Percentiles rank a stretch among this genome's conserved stretches.
phyloP scores from a whole-genome alignment of 2,329 filamentous ascomycete genomes.

The Scytalidium lignicola region DNA sequence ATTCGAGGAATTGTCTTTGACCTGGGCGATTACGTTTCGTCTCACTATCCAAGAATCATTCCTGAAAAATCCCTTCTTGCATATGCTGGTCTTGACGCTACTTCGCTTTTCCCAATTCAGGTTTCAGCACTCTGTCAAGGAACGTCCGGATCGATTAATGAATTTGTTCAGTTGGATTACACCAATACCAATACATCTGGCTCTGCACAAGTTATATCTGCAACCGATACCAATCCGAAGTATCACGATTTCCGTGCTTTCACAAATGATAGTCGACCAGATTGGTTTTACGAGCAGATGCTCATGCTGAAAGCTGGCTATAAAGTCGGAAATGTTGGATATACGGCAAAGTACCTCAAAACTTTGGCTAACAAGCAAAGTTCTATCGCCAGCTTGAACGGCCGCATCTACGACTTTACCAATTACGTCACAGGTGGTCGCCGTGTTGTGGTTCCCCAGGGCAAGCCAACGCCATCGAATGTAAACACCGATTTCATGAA shows the following conservation, averaged over 20 bases:
- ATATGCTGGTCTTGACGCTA: constrained; percentile 87
- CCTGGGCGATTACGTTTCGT: constrained; percentile 64
- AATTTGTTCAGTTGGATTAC: constrained; percentile 80
- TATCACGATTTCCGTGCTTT: constrained; percentile 93
- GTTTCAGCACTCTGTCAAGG: constrained; percentile 89
- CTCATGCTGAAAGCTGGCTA: constrained; percentile 69
- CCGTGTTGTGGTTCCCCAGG: constrained; percentile 50
- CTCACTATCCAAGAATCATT: constrained; percentile 68
- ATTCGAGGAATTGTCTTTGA: constrained; percentile 91
- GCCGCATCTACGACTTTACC: constrained; percentile 83
- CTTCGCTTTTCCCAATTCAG: constrained; percentile 84
- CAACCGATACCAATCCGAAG: constrained; percentile 64
- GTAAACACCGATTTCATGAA: constrained; percentile 78
- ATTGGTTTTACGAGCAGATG: constrained; percentile 94
- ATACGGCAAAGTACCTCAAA: constrained; percentile 69
- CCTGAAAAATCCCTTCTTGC: constrained; percentile 59
- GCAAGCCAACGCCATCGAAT: constrained; percentile 40
- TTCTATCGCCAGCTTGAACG: constrained; percentile 72
- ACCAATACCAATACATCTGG: constrained; percentile 70
- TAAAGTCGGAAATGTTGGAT: constrained; percentile 84
- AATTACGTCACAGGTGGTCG: constrained; percentile 75
- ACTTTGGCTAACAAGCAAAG: constrained; percentile 59
- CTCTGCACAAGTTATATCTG: constrained; percentile 58
- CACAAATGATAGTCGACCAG: constrained; percentile 73
- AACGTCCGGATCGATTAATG: constrained; percentile 57